These are phyloP conservation scores for Boletus patriciae DNA, from an alignment of 768 basidiomycete genomes.

Conservation along the genomic window DNA sequence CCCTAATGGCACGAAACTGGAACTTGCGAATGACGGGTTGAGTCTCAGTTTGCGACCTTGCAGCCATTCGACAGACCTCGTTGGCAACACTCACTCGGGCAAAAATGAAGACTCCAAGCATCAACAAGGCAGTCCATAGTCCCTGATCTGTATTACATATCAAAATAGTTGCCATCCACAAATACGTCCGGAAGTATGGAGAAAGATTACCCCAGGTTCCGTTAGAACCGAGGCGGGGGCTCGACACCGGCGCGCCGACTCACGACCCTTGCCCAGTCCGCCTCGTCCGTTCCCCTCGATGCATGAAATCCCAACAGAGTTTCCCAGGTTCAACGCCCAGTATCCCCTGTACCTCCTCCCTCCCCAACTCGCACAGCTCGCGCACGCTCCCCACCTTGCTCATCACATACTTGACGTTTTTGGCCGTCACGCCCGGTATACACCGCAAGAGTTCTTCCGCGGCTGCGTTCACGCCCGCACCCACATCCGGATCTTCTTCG, in stretches of 20 bases:
- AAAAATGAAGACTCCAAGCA: no score
- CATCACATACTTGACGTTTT: slow-evolving; percentile 86
- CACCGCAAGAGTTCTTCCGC: slow-evolving; percentile 82
- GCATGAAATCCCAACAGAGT: slow-evolving; percentile 79
- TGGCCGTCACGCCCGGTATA: slow-evolving; percentile 81
- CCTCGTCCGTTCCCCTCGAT: slow-evolving; percentile 53
- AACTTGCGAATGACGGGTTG: no score
- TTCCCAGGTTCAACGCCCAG: slow-evolving; percentile 82
- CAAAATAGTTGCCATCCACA: no score
- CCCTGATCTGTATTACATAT: no score
- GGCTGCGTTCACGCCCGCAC: slow-evolving; percentile 66
- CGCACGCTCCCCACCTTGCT: slow-evolving; percentile 73
- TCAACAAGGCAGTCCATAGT: no score
- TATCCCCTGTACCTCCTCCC: slow-evolving; percentile 65
- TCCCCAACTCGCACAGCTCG: slow-evolving; percentile 65
- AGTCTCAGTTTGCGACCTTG: no score
- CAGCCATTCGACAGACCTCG: no score
- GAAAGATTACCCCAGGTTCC: no score
- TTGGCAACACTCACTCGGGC: no score
- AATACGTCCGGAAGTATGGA: no score
- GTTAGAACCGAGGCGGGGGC: no score
- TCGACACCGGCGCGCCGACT: not conserved
- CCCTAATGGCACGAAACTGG: no score
- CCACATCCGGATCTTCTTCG: slow-evolving; percentile 67
- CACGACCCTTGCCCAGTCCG: not conserved